Evolutionary conservation across 163 green algal genomes (phyloP), one percentile per base, ranked within the genome.

Genomic region (Chlamydomonas reinhardtii): DNA sequence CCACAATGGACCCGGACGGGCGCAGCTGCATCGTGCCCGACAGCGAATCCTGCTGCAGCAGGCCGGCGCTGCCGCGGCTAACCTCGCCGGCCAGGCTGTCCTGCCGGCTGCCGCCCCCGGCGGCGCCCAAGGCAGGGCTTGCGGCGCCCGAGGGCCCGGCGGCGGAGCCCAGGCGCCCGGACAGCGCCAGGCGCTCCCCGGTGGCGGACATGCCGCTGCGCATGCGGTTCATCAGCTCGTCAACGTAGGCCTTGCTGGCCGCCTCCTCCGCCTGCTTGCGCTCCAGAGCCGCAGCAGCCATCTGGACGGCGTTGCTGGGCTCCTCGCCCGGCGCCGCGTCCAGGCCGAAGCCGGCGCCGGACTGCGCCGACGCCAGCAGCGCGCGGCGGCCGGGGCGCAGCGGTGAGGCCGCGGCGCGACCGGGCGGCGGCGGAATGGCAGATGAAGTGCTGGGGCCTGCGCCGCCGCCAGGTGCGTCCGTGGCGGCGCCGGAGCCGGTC

Each of bases 241-340:
- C 54, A 34, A 71, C 80, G 32, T 73, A 66, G 17, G 80, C 69
- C 56, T 70, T 37, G 20, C 48, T 52, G 22, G 80, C 80, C 48
- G 54, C 80, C 34, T 86, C 80, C 70, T 79, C 80, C 80, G 54
- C 43, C 54, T 73, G 80, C 32, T 59, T 59, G 14, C 80, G 80
- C 80, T 73, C 70, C 80, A 86, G 80, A 34, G 80, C 80, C 2
- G 54, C 80, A 16, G 29, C 56, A 35, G 80, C 80, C 80, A 80
- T 15, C 70, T 48, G 29, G 6, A 56, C 80, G 22, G 80, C 80
- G 59, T 86, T 86, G 69, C 80, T 86, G n/a, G 69, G 68, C 29
- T 72, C 68, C 39, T 34, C 34, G 79, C 79, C 32, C 27, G 12
- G 39, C 39, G 66, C 12, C 5, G 64, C 19, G 62, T 34, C 62